Base-by-base conservation (phyloP, 768 basidiomycete genomes). In the Lactifluus hygrophoroides region DNA sequence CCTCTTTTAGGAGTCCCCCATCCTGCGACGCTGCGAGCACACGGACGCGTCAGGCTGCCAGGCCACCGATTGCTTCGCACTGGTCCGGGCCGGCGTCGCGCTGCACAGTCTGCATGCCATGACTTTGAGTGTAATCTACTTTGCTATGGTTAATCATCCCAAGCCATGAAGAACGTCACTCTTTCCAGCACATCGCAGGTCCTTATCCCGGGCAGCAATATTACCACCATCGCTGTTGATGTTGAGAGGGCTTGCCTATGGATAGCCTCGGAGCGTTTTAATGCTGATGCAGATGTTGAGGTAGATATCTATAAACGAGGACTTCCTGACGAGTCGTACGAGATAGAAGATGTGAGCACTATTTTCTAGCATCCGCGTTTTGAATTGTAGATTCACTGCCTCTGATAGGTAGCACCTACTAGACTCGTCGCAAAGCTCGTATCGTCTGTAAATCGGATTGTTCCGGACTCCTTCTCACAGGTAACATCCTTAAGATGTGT, bases 401-500 rank as follows among this genome's bases (percentile, higher is more conserved):
- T 27, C 25, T 23, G n/a, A 7, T 37, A 64, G 63, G 44, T 47
- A 17, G 32, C 43, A 32, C 30, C 51, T 5, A 44, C 56, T 8
- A 34, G 51, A 45, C 56, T 46, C 25, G 35, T 54, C 25, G 25
- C 63, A 17, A 64, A 49, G 54, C 43, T 64, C 42, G 52, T 60
- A 40, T 58, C 64, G 11, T 42, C 46, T 37, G 42, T 55, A 28
- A 63, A 30, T 23, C 63, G 49, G 10, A 32, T 32, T 17, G 46
- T 60, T 44, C 51, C 44, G 4, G 50, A 57, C 7, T 58, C 65
- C 40, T 69, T 71, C 28, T 64, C 71, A 8, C 71, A 72, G 40
- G 67, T 85, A 44, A 72, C 76, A 10, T 73, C 78, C 3, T 74
- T 77, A 13, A 74, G 82, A 1, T 70, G 85, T 63, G 85, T 90